Conservation (phyloP, 2,329 filamentous ascomycete genomes). For the Lasiodiplodia hormozganensis region DNA sequence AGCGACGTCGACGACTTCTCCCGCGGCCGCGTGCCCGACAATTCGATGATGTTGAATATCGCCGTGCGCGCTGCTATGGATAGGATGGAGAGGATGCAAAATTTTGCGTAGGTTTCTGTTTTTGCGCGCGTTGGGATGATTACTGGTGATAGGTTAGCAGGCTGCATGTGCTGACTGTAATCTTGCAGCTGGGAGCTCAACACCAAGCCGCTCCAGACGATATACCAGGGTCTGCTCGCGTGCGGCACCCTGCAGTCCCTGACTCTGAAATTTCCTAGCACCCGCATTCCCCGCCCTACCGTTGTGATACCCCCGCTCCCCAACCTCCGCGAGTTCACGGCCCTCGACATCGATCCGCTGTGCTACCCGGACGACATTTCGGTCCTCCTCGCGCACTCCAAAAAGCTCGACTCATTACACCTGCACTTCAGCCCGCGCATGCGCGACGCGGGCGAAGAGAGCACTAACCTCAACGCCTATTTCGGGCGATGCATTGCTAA, state of each 20-base stretch:
- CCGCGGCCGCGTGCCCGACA: constrained; percentile 67
- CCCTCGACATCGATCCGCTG: constrained; percentile 67
- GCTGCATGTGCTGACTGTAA: constrained; percentile 13
- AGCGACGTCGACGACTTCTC: constrained; percentile 64
- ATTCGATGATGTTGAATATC: constrained; percentile 68
- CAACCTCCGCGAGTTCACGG: constrained; percentile 59
- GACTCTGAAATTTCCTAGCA: constrained; percentile 63
- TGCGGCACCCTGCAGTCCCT: constrained; percentile 59
- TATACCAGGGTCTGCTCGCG: constrained; percentile 63
- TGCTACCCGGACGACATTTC: constrained; percentile 70
- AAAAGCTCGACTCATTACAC: constrained; percentile 61
- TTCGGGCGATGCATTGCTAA: constrained; percentile 62
- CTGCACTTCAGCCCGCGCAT: constrained; percentile 69
- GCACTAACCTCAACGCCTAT: constrained; percentile 60
- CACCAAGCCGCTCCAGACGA: constrained; percentile 64
- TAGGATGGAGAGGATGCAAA: constrained; percentile 62
- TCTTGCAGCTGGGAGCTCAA: constrained; percentile 63
- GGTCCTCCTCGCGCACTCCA: constrained; percentile 60
- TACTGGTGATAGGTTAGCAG: constrained; percentile 32
- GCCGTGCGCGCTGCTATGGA: constrained; percentile 65
- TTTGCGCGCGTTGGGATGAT: background rate
- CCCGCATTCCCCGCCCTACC: constrained; percentile 63
- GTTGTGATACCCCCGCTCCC: constrained; percentile 63
- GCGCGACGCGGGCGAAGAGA: constrained; percentile 64
- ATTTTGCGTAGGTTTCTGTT: constrained; percentile 54